Base-by-base conservation (phyloP, 2,329 filamentous ascomycete species). In the Aspergillus sp. region DNA sequence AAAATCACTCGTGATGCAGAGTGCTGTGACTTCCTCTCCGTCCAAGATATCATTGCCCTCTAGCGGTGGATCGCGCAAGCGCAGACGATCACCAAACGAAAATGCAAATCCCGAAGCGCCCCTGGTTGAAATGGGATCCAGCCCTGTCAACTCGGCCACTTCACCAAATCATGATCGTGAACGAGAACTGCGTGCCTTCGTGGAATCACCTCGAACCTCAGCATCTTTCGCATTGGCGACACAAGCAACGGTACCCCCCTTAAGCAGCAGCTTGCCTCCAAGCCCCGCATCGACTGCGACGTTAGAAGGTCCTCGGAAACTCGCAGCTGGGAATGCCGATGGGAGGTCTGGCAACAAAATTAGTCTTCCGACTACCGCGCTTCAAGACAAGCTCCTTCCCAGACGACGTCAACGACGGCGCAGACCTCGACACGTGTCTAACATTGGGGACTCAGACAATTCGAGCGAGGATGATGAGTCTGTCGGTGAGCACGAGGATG, bases 201-300 rank as follows among this genome's bases (percentile, higher is more conserved):
- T 61, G 52, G 56, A 58, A 31, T 59, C 60, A 50, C 63, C 54
- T 14, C 62, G 51, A 22, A 56, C 54, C 12, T 45, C 57, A 18
- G 53, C 58, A 26, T 66, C 66, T 26, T 59, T 64, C 6, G 69
- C 71, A 53, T 57, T 66, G 45, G 60, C 72, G 46, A 77, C 71
- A 53, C 72, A 75, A 55, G 77, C 74, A 7, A 67, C 77, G 66
- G 73, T 70, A 29, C 72, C 74, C 12, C 77, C 77, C 31, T 61
- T 70, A 52, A 79, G 76, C 61, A 77, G 71, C 52, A 73, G 71
- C 36, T 64, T 67, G n/a, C 46, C 54, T 4, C 54, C 54, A 29
- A 65, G 68, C 53, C 69, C 72, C 54, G 52, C 56, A 46, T n/a
- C 55, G 57, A 52, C 50, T 24, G 24, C 39, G 14, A 18, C 20